Evolutionary conservation across 1,284 basidiomycete genomes (phyloP).

Genomic region (Sanghuangporus baumii): DNA sequence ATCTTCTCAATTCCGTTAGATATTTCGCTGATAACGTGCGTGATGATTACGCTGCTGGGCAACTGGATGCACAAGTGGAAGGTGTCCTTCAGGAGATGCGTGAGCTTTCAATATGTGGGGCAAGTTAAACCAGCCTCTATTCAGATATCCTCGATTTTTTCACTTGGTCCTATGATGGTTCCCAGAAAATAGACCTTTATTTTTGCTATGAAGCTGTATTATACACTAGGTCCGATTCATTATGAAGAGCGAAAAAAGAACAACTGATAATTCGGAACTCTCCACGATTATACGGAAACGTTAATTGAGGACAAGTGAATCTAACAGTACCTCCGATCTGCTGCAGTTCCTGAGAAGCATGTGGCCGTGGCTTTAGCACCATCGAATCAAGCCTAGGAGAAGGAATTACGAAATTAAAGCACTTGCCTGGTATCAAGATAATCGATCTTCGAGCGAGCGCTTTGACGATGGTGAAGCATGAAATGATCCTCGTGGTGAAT

Average conservation of each 20-base stretch:
- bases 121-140: constrained; percentile 27
- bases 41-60: constrained; percentile 96
- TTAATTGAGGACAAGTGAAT: too few species aligned
- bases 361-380: neutral
- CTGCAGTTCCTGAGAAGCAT: too few species aligned
- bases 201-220: neutral
- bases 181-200: neutral
- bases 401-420: neutral
- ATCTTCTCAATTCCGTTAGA: constrained; percentile 31
- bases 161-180: neutral
- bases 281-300: too few species aligned
- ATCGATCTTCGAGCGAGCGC: neutral
- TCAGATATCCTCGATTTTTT: neutral
- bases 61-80: constrained; percentile 94
- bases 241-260: too few species aligned
- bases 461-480: neutral
- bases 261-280: too few species aligned
- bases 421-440: neutral
- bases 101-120: constrained; percentile 87
- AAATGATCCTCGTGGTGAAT: neutral
- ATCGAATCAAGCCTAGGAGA: neutral
- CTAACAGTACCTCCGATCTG: too few species aligned
- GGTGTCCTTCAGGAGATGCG: constrained; percentile 94
- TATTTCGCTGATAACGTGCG: constrained; percentile 89
- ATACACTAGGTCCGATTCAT: neutral